A percentile compares a stretch with the other conserved stretches of the same genome.
These are phyloP conservation scores for Betula pendula DNA, from an alignment of 306 rosid genomes.

Conservation along the genomic window DNA sequence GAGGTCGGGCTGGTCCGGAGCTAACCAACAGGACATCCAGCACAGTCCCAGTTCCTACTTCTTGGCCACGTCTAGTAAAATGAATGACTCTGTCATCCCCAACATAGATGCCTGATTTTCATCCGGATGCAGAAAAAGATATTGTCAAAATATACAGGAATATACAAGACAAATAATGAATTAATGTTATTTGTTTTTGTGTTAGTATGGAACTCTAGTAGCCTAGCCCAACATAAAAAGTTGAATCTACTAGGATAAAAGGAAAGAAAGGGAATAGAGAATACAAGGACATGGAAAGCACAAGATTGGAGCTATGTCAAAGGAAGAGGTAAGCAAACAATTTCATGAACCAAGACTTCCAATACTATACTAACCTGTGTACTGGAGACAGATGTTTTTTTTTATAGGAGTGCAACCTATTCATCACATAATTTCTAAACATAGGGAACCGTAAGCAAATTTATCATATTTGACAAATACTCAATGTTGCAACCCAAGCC, in stretches of 20 bases:
- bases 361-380: neutral
- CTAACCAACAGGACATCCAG: constrained; percentile 74
- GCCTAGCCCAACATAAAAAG: constrained; percentile 1
- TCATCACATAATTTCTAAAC: neutral
- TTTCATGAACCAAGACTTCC: neutral
- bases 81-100: constrained; percentile 82
- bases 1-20: constrained; percentile 65
- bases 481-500: neutral
- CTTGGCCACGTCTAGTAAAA: constrained; percentile 91
- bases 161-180: neutral
- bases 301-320: neutral
- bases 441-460: neutral
- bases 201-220: neutral
- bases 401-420: neutral
- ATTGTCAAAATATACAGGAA: constrained; percentile 1
- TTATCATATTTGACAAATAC: neutral
- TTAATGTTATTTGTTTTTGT: neutral
- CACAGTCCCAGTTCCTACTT: constrained; percentile 90
- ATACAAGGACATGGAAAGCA: neutral
- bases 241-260: neutral
- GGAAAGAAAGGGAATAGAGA: neutral
- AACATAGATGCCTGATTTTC: constrained; percentile 64
- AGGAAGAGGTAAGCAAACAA: neutral
- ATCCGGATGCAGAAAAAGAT: constrained; percentile 4
- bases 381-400: neutral